Percentiles rank a stretch among this genome's conserved stretches.
Conservation (phyloP, 768 basidiomycete genomes). For the Pholiota microspora region DNA sequence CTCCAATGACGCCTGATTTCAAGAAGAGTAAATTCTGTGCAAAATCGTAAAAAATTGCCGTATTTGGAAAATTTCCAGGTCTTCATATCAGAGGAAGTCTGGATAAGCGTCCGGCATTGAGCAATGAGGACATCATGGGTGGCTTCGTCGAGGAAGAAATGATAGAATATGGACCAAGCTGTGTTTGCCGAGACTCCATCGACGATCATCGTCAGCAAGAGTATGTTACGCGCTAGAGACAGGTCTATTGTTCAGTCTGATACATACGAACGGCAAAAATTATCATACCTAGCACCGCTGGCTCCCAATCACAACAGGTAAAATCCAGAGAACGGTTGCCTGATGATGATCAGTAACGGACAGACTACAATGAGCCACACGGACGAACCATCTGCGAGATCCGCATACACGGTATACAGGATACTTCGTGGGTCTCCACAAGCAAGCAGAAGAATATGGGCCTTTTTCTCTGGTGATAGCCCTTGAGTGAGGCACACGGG, state of each 20-base stretch:
- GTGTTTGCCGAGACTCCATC: conserved; percentile 25
- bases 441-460: conserved; percentile 48
- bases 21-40: conserved; percentile 33
- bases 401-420: conserved; percentile 42
- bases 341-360: neutral
- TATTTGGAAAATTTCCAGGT: conserved; percentile 41
- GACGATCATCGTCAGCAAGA: conserved; percentile 41
- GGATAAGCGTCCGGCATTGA: conserved; percentile 39
- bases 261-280: neutral
- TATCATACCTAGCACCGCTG: conserved; percentile 40
- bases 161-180: conserved; percentile 49
- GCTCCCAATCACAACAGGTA: conserved; percentile 51
- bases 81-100: conserved; percentile 28
- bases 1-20: conserved; percentile 41
- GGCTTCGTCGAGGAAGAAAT: conserved; percentile 40
- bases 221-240: conserved; percentile 43
- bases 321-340: conserved; percentile 36
- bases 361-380: neutral
- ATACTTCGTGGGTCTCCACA: conserved; percentile 59
- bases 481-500: conserved; percentile 47
- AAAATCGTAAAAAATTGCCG: conserved; percentile 34
- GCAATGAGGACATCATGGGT: conserved; percentile 28
- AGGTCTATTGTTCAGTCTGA: neutral
- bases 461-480: conserved; percentile 43
- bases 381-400: conserved; percentile 21